These are phyloP conservation scores for Fusarium palustre DNA, from an alignment of 2,329 filamentous ascomycete genomes.

Conservation along the genomic window DNA sequence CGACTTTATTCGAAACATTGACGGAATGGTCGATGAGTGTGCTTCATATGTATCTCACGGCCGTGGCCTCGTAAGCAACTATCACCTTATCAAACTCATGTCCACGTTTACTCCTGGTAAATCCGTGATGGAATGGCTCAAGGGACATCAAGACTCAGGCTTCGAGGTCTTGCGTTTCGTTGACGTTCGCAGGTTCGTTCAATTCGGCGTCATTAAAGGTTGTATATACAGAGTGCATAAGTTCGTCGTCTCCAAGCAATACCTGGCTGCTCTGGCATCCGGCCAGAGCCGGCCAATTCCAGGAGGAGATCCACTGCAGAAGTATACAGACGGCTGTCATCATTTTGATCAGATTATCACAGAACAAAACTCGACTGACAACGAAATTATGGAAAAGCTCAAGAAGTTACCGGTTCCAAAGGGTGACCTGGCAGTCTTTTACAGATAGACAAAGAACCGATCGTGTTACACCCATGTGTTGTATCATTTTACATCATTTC, in stretches of 20 bases:
- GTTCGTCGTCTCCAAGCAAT: slow-evolving; percentile 79
- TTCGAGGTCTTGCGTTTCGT: slow-evolving; percentile 78
- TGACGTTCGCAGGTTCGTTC: slow-evolving; percentile 90
- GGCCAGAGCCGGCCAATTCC: slow-evolving; percentile 59
- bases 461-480: slow-evolving; percentile 18
- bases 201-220: slow-evolving; percentile 96
- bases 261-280: slow-evolving; percentile 67
- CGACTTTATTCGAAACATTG: slow-evolving; percentile 80
- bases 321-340: slow-evolving; percentile 79
- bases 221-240: slow-evolving; percentile 94
- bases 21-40: slow-evolving; percentile 86
- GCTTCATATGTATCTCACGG: slow-evolving; percentile 78
- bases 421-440: slow-evolving; percentile 66
- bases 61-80: slow-evolving; percentile 63
- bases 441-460: slow-evolving; percentile 54
- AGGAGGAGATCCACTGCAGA: slow-evolving; percentile 66
- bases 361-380: slow-evolving; percentile 76
- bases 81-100: slow-evolving; percentile 84
- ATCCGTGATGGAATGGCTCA: slow-evolving; percentile 88
- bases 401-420: slow-evolving; percentile 66
- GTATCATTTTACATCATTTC: slow-evolving; percentile 42
- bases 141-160: slow-evolving; percentile 74
- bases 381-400: slow-evolving; percentile 76
- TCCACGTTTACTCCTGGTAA: slow-evolving; percentile 84
- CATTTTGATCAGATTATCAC: slow-evolving; percentile 86